A percentile compares a stretch with the other conserved stretches of the same genome.
Conservation (phyloP, 306 rosid genomes). For the Cicer judaicum region DNA sequence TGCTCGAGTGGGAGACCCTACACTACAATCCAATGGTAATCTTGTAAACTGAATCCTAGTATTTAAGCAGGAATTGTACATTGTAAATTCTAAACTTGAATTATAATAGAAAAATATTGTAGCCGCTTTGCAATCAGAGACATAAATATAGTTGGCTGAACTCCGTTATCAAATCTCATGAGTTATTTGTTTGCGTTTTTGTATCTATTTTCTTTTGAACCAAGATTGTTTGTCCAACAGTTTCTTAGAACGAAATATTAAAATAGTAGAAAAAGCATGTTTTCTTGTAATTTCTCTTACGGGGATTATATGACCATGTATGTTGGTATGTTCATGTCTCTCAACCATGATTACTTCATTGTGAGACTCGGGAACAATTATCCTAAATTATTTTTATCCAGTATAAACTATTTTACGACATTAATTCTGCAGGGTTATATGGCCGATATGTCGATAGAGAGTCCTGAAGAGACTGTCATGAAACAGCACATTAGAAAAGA, state of each 20-base stretch:
- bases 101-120: too few relatives aligned
- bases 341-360: neutral
- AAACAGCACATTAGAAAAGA: slow-evolving; percentile 69
- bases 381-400: slow-evolving; percentile 4
- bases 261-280: slow-evolving; percentile 16
- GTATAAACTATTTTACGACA: slow-evolving; percentile 37
- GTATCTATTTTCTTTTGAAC: too few relatives aligned
- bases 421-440: slow-evolving; percentile 60
- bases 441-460: slow-evolving; percentile 59
- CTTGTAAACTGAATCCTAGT: too few relatives aligned
- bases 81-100: too few relatives aligned
- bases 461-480: slow-evolving; percentile 72
- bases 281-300: neutral
- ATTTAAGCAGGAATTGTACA: too few relatives aligned
- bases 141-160: too few relatives aligned
- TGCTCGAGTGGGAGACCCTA: too few relatives aligned
- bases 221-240: neutral
- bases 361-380: neutral
- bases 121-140: too few relatives aligned
- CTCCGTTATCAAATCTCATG: too few relatives aligned
- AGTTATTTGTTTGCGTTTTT: too few relatives aligned
- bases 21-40: too few relatives aligned
- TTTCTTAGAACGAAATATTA: neutral
- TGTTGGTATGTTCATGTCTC: neutral
- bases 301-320: slow-evolving; percentile 14